Conservation (phyloP, 2,329 filamentous ascomycete genomes). For the Cytospora piceae region DNA sequence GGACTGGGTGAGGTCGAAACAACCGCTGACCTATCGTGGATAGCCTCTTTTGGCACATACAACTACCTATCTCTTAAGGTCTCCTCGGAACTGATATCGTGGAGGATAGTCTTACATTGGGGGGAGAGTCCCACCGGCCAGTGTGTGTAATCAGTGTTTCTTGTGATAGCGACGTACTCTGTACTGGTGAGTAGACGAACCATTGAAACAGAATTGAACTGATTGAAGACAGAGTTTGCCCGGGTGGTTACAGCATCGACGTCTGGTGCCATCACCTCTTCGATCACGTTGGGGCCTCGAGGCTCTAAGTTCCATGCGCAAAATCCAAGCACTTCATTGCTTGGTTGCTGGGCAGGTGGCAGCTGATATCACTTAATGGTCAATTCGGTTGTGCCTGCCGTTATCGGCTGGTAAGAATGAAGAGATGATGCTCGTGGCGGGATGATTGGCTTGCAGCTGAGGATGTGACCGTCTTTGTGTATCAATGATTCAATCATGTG, state of each 20-base stretch:
- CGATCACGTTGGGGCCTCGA: too few relatives aligned
- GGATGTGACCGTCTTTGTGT: background rate
- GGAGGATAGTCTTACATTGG: too few relatives aligned
- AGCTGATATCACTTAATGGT: background rate
- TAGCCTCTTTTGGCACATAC: background rate
- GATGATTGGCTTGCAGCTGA: constrained; percentile 11
- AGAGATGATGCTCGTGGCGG: constrained; percentile 10
- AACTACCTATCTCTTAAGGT: background rate
- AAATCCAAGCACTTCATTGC: too few relatives aligned
- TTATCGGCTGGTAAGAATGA: background rate
- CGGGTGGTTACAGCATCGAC: background rate
- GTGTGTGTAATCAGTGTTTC: background rate
- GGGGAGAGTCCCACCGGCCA: too few relatives aligned
- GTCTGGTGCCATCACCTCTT: too few relatives aligned
- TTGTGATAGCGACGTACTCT: background rate
- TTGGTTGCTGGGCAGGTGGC: background rate
- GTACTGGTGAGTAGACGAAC: background rate
- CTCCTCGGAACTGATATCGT: background rate
- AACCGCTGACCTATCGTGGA: background rate
- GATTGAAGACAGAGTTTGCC: background rate
- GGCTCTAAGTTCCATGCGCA: too few relatives aligned
- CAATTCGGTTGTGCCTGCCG: background rate
- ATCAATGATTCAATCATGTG: constrained; percentile 16
- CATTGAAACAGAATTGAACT: background rate
- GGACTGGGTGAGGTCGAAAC: background rate